A percentile compares a stretch with the other conserved stretches of the same genome.
These are phyloP conservation scores for Kernera saxatilis DNA, from an alignment of 345 rosid genomes.

Conservation along the genomic window DNA sequence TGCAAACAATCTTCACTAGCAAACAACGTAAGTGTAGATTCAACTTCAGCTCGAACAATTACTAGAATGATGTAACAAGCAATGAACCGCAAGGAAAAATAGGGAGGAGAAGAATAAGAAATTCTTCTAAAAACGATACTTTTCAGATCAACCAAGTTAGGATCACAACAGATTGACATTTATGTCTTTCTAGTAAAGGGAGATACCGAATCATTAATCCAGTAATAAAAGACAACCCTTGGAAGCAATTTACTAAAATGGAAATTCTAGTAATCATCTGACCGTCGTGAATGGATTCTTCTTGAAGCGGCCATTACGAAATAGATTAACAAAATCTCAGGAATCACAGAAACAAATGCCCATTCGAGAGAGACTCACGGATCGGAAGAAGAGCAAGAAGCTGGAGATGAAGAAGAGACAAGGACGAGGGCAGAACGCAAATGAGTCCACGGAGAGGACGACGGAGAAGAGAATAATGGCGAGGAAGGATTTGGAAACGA, in stretches of 20 bases:
- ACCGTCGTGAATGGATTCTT: not conserved
- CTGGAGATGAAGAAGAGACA: slow-evolving; percentile 77
- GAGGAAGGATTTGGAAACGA: slow-evolving; percentile 60
- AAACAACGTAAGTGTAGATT: too few relatives aligned
- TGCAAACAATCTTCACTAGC: too few relatives aligned
- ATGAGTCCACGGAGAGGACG: slow-evolving; percentile 74
- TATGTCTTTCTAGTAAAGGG: too few relatives aligned
- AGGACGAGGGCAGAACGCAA: slow-evolving; percentile 85
- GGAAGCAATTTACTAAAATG: not conserved
- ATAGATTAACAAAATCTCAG: not conserved
- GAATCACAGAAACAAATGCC: not conserved
- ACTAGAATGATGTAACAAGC: too few relatives aligned
- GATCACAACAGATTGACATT: too few relatives aligned
- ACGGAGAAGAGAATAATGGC: slow-evolving; percentile 50
- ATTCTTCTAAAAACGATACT: too few relatives aligned
- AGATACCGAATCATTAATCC: not conserved
- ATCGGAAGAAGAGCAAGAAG: slow-evolving; percentile 68
- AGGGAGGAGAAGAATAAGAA: not conserved
- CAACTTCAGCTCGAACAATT: too few relatives aligned
- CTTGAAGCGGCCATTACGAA: not conserved
- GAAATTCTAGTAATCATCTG: not conserved
- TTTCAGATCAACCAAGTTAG: not conserved
- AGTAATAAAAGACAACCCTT: not conserved
- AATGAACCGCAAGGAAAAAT: too few relatives aligned
- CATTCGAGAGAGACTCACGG: slow-evolving; percentile 60